phyloP scores from a whole-genome alignment of 768 basidiomycete genomes.

The Mycena crocata region DNA sequence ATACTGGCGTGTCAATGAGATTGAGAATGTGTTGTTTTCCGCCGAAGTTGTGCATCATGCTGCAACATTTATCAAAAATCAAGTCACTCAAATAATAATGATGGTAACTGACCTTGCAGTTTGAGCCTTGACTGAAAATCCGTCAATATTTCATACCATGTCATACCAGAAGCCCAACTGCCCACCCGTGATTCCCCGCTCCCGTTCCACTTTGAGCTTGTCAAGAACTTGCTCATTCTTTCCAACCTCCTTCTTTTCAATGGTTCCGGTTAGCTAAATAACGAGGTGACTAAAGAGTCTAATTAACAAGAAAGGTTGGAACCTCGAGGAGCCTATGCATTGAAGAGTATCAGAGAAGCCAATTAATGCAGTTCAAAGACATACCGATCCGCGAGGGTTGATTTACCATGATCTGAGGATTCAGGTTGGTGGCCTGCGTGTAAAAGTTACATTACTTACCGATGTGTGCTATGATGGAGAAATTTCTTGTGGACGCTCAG shows the following conservation, averaged over 20 bases:
- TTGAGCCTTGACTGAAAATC: conserved; percentile 87
- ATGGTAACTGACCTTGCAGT: conserved; percentile 76
- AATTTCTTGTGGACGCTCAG: conserved; percentile 66
- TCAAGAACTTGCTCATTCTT: conserved; percentile 89
- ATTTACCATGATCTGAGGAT: conserved; percentile 91
- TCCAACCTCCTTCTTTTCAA: conserved; percentile 70
- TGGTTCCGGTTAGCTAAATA: conserved; percentile 86
- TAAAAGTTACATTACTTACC: conserved; percentile 52
- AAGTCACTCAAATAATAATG: neutral
- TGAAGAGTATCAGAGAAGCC: conserved; percentile 14
- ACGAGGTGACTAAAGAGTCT: conserved; percentile 28
- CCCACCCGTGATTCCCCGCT: conserved; percentile 94
- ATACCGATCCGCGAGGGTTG: conserved; percentile 89
- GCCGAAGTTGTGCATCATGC: conserved; percentile 80
- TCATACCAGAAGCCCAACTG: conserved; percentile 9
- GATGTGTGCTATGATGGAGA: conserved; percentile 97
- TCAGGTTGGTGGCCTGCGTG: neutral
- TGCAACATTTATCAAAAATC: conserved; percentile 40
- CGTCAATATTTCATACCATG: neutral
- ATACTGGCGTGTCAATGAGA: conserved; percentile 94
- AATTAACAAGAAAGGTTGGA: conserved; percentile 1
- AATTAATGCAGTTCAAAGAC: conserved; percentile 37
- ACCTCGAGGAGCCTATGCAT: conserved; percentile 78
- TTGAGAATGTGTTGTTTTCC: conserved; percentile 82
- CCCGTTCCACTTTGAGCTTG: conserved; percentile 96